Percentiles rank a stretch among this genome's conserved stretches.
Evolutionary conservation across 2,329 filamentous ascomycete species (phyloP).

Genomic region (Parastagonospora avenae): DNA sequence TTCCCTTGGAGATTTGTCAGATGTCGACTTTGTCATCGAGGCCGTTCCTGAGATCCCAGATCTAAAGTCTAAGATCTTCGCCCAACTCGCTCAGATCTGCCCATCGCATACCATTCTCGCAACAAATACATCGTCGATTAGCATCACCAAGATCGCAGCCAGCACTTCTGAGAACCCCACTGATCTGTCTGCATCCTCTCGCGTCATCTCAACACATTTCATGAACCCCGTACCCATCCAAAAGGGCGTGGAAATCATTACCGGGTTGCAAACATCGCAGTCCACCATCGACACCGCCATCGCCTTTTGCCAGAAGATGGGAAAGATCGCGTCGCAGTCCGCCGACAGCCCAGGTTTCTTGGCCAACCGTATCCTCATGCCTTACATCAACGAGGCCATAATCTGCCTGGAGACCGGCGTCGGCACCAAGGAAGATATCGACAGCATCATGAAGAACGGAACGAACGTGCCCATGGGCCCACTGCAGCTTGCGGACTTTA

Average conservation of each 20-base stretch:
- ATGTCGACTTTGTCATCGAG: slow-evolving; percentile 97
- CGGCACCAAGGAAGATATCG: slow-evolving; percentile 87
- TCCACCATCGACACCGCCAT: slow-evolving; percentile 82
- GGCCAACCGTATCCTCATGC: slow-evolving; percentile 97
- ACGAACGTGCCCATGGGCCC: slow-evolving; percentile 99
- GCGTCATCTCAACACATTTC: slow-evolving; percentile 95
- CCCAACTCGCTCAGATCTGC: slow-evolving; percentile 78
- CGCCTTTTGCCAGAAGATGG: slow-evolving; percentile 87
- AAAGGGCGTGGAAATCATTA: slow-evolving; percentile 97
- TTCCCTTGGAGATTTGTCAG: slow-evolving; percentile 74
- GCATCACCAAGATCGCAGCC: slow-evolving; percentile 93
- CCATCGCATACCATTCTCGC: slow-evolving; percentile 87
- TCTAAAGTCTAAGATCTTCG: slow-evolving; percentile 88
- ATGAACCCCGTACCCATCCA: slow-evolving; percentile 99
- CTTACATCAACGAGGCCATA: slow-evolving; percentile 97
- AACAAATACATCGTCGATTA: slow-evolving; percentile 98
- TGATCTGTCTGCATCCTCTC: slow-evolving; percentile 79
- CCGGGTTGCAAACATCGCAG: slow-evolving; percentile 86
- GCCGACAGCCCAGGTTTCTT: slow-evolving; percentile 93
- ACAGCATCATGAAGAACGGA: slow-evolving; percentile 98
- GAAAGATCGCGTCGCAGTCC: slow-evolving; percentile 86
- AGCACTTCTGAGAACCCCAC: slow-evolving; percentile 78
- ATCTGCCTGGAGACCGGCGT: slow-evolving; percentile 95
- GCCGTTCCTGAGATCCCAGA: slow-evolving; percentile 90
- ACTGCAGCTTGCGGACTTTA: slow-evolving; percentile 91